Base-by-base conservation (phyloP, 495 filamentous ascomycete genomes). In the Cercophora newfieldiana region DNA sequence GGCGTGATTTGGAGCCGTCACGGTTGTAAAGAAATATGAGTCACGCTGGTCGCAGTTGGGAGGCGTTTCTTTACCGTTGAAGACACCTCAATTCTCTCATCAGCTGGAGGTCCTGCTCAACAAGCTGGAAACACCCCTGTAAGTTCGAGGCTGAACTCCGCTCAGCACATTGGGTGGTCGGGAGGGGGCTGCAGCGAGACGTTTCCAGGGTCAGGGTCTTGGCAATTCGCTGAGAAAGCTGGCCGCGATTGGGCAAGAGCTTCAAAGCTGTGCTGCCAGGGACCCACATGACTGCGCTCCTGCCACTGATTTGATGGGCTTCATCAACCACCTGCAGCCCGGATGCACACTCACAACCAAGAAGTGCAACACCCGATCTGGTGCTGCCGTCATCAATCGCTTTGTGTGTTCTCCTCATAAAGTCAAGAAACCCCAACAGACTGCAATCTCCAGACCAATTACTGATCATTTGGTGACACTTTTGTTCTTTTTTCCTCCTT, bases 61-160 rank as follows among this genome's bases (percentile, higher is more conserved):
- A 53, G 50, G n/a, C 48, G 31, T 44, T 48, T 48, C 33, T 25
- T 19, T 24, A 44, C 21, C 19, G 58, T 30, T 48, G 22, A 16
- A 44, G 54, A 8, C 55, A n/a, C n/a, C n/a, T n/a, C n/a, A 25
- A 33, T 1, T 58, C 24, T 29, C 14, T 58, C 29, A 12, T 7
- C 10, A 21, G 7, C 29, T 37, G 24, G n/a, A 58, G 10, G 6
- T 58, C 55, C 33, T 25, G 58, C 26, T 47, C 31, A 19, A 51
- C 25, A n/a, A 62, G 24, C 44, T 62, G 47, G 25, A 25, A 26
- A 51, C n/a, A n/a, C 55, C 30, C 58, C 30, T 48, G 58, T 25
- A 28, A 31, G 58, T 60, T 60, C 62, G 66, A 65, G 62, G 66
- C 63, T 65, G 62, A 49, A 18, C 19, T 28, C 16, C 48, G n/a